Evolutionary conservation across 2,329 filamentous ascomycete genomes (phyloP), one percentile per base, ranked within the genome.

Genomic region (Fusarium tricinctum): DNA sequence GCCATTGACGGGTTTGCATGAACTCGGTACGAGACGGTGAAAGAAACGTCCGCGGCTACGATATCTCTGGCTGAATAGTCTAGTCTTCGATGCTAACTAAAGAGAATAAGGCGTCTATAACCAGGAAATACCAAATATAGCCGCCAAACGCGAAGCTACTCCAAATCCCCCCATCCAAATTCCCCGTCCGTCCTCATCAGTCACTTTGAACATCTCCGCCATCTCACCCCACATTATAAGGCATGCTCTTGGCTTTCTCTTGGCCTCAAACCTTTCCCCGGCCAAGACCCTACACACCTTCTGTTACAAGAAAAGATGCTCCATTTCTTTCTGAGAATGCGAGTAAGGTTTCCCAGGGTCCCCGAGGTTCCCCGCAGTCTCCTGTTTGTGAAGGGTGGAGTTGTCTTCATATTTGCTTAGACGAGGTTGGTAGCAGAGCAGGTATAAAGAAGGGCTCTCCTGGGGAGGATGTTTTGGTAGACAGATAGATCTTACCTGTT

Each of bases 241-340:
- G 46, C 53, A 42, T 57, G 46, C n/a, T 6, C 49, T 56, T 68
- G 64, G 59, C 65, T 46, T 49, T 43, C 17, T n/a, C 58, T 61
- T 56, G 50, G 45, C 49, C 2, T 30, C 23, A 10, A 35, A n/a
- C 1, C 19, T 35, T 47, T 23, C 44, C 22, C 28, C 47, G 50
- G 60, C 66, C 60, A 69, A 69, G 66, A 44, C 30, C 42, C 45
- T 57, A 46, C 46, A 46, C 56, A 58, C 66, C 66, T 66, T 58
- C 55, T 51, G 2, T 63, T 52, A 43, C 44, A 52, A 55, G 65
- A 22, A 39, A 60, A 49, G 43, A 63, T 39, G 15, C 28, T 33
- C 45, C 40, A 26, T 30, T 22, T 23, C 40, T 8, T 17, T n/a
- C 15, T 19, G 17, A 20, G 22, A 20, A 52, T 51, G 20, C 13